Evolutionary conservation across 2,329 filamentous ascomycete species (phyloP).

Genomic region (Aspergillus sp.): DNA sequence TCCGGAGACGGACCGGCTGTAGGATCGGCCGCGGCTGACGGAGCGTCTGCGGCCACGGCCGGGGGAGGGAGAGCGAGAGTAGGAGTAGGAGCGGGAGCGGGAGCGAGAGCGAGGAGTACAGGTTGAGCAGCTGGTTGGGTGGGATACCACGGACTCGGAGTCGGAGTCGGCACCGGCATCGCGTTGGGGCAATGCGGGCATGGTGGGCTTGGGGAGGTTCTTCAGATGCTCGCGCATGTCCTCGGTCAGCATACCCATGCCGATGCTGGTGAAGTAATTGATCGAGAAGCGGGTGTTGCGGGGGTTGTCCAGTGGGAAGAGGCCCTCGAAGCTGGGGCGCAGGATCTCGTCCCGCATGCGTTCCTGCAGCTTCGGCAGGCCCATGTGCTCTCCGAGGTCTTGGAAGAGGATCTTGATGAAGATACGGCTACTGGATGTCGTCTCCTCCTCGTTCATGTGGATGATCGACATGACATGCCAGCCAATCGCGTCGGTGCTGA

Average conservation of each 20-base stretch:
- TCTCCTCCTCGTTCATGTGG: slow-evolving; percentile 94
- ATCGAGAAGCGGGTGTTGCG: slow-evolving; percentile 94
- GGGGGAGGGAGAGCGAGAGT: slow-evolving; percentile 40
- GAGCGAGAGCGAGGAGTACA: slow-evolving; percentile 43
- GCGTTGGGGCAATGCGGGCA: slow-evolving; percentile 65
- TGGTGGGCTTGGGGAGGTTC: slow-evolving; percentile 81
- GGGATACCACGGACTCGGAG: slow-evolving; percentile 60
- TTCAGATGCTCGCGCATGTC: slow-evolving; percentile 90
- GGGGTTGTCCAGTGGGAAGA: slow-evolving; percentile 88
- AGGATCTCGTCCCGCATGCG: slow-evolving; percentile 77
- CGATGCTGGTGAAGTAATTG: slow-evolving; percentile 99
- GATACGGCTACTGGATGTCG: slow-evolving; percentile 92
- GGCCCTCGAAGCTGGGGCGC: slow-evolving; percentile 73
- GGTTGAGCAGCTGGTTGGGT: slow-evolving; percentile 37
- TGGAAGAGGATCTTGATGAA: slow-evolving; percentile 98
- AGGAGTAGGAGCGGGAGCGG: slow-evolving; percentile 37
- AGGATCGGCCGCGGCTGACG: slow-evolving; percentile 30
- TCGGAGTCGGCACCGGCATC: slow-evolving; percentile 66
- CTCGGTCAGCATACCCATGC: slow-evolving; percentile 92
- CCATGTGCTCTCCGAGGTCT: slow-evolving; percentile 82
- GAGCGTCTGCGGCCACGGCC: slow-evolving; percentile 30
- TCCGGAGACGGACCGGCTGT: slow-evolving; percentile 34
- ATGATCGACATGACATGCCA: slow-evolving; percentile 88
- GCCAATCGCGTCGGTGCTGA: slow-evolving; percentile 83
- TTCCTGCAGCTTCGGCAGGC: slow-evolving; percentile 75